Evolutionary conservation across 225 moss, liverwort and hornwort genomes (phyloP).

Genomic region (Polytrichum formosum): DNA sequence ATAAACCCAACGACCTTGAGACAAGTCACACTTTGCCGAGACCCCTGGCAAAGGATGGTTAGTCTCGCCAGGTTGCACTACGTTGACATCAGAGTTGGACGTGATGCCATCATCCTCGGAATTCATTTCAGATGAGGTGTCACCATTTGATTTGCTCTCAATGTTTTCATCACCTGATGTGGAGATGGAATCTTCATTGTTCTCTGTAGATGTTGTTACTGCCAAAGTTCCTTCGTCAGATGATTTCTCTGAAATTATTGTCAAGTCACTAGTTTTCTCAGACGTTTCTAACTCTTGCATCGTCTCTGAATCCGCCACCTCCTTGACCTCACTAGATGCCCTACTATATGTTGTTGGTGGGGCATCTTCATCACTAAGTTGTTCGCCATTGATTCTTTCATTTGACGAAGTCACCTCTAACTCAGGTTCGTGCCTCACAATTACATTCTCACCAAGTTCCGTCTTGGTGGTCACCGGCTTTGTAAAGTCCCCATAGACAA

Average conservation of each 20-base stretch:
- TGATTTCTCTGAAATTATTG: too few species aligned
- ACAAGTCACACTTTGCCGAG: slow-evolving; percentile 31
- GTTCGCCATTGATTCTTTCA: background rate
- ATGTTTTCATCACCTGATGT: too few species aligned
- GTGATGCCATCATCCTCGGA: background rate
- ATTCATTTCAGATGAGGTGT: background rate
- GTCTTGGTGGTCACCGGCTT: slow-evolving; percentile 11
- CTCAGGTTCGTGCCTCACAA: slow-evolving; percentile 9
- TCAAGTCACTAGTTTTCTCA: too few species aligned
- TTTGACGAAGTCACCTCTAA: background rate
- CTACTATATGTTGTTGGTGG: too few species aligned
- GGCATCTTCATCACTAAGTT: background rate
- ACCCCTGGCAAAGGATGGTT: background rate
- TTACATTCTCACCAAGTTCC: background rate
- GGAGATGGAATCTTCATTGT: too few species aligned
- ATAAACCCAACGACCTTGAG: slow-evolving; percentile 65
- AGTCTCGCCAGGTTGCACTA: background rate
- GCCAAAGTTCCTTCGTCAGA: too few species aligned
- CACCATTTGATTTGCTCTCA: too few species aligned
- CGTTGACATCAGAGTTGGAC: background rate
- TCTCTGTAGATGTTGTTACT: too few species aligned
- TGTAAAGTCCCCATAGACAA: slow-evolving; percentile 20
- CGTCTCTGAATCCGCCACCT: background rate
- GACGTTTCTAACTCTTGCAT: too few species aligned
- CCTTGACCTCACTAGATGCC: background rate